phyloP scores from a whole-genome alignment of 2,329 filamentous ascomycete species.

The Metarhizium robertsii region DNA sequence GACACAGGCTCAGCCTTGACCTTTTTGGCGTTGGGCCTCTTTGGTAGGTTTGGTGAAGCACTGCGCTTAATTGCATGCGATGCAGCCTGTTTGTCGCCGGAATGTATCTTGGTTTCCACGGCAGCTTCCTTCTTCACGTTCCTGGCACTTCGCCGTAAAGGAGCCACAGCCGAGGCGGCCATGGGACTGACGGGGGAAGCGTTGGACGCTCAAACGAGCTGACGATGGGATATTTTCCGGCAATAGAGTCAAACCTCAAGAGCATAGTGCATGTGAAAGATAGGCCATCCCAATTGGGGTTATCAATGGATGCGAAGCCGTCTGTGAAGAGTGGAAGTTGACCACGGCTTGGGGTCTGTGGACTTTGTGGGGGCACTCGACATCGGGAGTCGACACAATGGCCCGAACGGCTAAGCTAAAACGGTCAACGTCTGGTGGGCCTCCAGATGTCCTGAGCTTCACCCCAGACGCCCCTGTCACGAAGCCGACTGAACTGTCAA shows the following conservation, averaged over 20 bases:
- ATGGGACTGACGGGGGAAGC: not conserved
- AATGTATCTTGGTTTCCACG: not conserved
- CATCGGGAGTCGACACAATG: too few relatives aligned
- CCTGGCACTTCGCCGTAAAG: constrained; percentile 5
- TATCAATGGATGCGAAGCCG: not conserved
- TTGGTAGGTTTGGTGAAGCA: constrained; percentile 20
- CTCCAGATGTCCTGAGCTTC: too few relatives aligned
- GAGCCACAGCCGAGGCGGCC: not conserved
- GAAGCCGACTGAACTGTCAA: too few relatives aligned
- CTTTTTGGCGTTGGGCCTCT: not conserved
- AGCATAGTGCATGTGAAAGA: not conserved
- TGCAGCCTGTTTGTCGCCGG: not conserved
- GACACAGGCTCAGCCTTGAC: constrained; percentile 4
- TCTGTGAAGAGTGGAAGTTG: not conserved
- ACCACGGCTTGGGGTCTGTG: not conserved
- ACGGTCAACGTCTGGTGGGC: too few relatives aligned
- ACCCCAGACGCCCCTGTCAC: too few relatives aligned
- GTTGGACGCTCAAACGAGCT: not conserved
- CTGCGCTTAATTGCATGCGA: not conserved
- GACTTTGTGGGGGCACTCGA: too few relatives aligned
- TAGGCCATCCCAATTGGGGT: not conserved
- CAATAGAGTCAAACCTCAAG: not conserved
- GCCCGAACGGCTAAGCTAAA: too few relatives aligned
- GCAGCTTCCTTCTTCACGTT: not conserved
- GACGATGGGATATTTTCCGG: not conserved